These are phyloP conservation scores for Cystobasidium onofrii DNA, from an alignment of 768 basidiomycete genomes.

Conservation along the genomic window DNA sequence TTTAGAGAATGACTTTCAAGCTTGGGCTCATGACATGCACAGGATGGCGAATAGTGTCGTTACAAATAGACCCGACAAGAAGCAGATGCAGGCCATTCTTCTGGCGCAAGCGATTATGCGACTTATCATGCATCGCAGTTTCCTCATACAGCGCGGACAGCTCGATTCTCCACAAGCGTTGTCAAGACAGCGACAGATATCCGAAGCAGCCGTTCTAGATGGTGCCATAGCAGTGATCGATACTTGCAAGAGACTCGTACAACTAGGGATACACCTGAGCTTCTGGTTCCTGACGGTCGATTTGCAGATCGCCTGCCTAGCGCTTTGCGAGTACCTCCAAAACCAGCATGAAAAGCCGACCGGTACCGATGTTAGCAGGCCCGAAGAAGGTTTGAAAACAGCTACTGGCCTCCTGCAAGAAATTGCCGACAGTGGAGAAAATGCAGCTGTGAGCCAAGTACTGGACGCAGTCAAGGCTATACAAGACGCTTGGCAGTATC, in stretches of 20 bases:
- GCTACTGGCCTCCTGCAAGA: background rate
- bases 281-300: constrained; percentile 1
- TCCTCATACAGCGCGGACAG: constrained; percentile 1
- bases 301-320: background rate
- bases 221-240: constrained; percentile 2
- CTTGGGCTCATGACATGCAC: background rate
- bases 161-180: background rate
- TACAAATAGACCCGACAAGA: constrained; percentile 5
- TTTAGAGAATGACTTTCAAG: background rate
- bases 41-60: background rate
- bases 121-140: constrained; percentile 11
- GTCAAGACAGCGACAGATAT: background rate
- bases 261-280: background rate
- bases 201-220: background rate
- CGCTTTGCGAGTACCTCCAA: background rate
- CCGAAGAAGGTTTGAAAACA: background rate
- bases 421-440: background rate
- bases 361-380: background rate
- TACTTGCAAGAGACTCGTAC: background rate
- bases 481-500: background rate
- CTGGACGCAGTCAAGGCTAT: constrained; percentile 5
- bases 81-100: background rate
- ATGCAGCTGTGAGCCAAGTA: background rate
- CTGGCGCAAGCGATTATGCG: constrained; percentile 8
- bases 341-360: constrained; percentile 6